Evolutionary conservation across 208 protist species (phyloP).

Genomic region (Vickermania ingenoplastis): DNA sequence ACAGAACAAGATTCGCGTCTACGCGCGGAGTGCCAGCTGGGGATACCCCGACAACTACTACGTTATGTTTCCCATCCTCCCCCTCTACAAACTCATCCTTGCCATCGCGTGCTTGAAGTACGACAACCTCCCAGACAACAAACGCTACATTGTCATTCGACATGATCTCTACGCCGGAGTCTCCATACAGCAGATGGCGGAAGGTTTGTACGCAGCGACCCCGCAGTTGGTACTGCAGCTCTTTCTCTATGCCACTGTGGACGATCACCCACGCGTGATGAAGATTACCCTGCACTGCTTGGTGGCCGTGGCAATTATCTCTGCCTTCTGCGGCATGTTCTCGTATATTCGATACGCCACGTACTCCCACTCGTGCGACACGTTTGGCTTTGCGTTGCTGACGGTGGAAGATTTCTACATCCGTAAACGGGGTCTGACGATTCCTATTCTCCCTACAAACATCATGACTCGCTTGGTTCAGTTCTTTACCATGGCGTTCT

Average conservation of each 20-base stretch:
- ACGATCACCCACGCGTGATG: background rate
- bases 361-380: conserved; percentile 1
- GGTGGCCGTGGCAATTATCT: background rate
- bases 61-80: conserved; percentile 59
- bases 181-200: conserved; percentile 38
- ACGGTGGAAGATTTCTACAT: background rate
- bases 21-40: conserved; percentile 44
- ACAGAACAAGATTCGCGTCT: conserved; percentile 51
- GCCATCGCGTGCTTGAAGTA: conserved; percentile 56
- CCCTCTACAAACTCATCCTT: conserved; percentile 62
- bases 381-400: conserved; percentile 2
- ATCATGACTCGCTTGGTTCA: conserved; percentile 13
- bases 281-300: background rate
- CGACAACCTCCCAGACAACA: conserved; percentile 26
- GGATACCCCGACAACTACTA: conserved; percentile 60
- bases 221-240: conserved; percentile 70
- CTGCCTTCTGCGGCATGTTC: background rate
- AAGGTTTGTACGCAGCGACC: conserved; percentile 48
- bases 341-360: background rate
- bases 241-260: conserved; percentile 21
- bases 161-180: conserved; percentile 74
- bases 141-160: conserved; percentile 67
- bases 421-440: background rate
- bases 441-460: conserved; percentile 11
- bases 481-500: conserved; percentile 11